Evolutionary conservation across 2,329 filamentous ascomycete species (phyloP).

Genomic region (Xylariaceae sp.): DNA sequence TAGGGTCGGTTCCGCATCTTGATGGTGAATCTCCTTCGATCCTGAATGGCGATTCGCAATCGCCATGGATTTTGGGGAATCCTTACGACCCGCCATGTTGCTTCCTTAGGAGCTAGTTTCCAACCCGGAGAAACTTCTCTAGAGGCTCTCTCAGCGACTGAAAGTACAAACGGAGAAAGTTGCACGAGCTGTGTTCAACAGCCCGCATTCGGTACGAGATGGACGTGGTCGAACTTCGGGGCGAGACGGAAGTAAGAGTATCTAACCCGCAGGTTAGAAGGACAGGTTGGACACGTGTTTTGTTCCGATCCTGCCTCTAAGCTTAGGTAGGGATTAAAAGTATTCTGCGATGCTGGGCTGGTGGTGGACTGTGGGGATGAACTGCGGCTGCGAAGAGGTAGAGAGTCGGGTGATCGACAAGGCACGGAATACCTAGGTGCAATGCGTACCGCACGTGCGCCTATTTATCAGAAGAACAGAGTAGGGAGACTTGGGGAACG

Average conservation of each 20-base stretch:
- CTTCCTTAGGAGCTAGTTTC: too few species aligned
- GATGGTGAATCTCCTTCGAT: not conserved
- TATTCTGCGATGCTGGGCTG: not conserved
- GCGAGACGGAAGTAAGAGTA: not conserved
- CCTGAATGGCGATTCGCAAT: not conserved
- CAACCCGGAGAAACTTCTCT: too few species aligned
- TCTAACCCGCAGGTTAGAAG: not conserved
- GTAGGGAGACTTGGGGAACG: too few species aligned
- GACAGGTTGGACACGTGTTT: not conserved
- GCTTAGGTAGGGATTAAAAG: not conserved
- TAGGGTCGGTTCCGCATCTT: not conserved
- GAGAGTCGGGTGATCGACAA: not conserved
- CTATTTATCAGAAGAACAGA: too few species aligned
- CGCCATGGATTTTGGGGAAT: not conserved
- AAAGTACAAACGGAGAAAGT: not conserved
- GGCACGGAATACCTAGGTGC: too few species aligned
- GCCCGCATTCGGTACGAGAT: not conserved
- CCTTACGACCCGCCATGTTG: too few species aligned
- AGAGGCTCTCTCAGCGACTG: too few species aligned
- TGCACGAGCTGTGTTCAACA: not conserved
- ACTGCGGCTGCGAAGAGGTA: not conserved
- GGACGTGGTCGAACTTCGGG: not conserved
- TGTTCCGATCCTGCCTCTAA: not conserved
- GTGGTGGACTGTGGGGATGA: not conserved
- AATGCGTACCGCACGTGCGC: too few species aligned